Conservation (phyloP, 2,329 filamentous ascomycete genomes). For the Epichloe uncinata region DNA sequence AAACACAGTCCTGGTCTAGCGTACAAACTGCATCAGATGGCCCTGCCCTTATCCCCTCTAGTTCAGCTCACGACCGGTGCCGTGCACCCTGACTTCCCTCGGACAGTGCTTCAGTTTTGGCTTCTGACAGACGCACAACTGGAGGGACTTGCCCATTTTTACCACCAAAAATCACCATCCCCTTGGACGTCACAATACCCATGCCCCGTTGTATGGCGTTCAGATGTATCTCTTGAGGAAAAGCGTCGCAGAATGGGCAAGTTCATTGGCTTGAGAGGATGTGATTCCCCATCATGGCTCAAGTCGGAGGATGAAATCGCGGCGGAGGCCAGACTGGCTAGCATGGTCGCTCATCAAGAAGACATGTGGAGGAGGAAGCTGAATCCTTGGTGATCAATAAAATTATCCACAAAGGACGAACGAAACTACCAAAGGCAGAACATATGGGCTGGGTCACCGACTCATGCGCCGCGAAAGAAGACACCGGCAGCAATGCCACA, state of each 20-base stretch:
- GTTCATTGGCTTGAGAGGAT: conserved; percentile 59
- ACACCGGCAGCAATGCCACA: conserved; percentile 2
- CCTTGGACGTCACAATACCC: conserved; percentile 49
- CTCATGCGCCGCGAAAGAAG: background rate
- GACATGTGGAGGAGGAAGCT: conserved; percentile 35
- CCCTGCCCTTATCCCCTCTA: conserved; percentile 51
- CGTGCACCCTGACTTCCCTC: conserved; percentile 53
- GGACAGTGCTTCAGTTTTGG: conserved; percentile 57
- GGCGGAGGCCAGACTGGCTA: conserved; percentile 27
- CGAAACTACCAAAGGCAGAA: no score
- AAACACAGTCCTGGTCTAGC: conserved; percentile 38
- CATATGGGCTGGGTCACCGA: background rate
- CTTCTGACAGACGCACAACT: conserved; percentile 59
- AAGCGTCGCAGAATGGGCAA: conserved; percentile 60
- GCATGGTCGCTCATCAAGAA: conserved; percentile 24
- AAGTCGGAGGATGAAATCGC: conserved; percentile 35
- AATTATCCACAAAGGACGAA: no score
- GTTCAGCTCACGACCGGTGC: conserved; percentile 47
- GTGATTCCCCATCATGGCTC: conserved; percentile 24
- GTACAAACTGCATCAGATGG: conserved; percentile 52
- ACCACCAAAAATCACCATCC: conserved; percentile 52
- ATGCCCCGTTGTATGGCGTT: conserved; percentile 50
- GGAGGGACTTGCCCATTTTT: conserved; percentile 57
- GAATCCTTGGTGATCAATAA: conserved; percentile 13
- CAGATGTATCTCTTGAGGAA: conserved; percentile 42